Conservation (phyloP, 306 rosid species). For the Fragaria ananassa region DNA sequence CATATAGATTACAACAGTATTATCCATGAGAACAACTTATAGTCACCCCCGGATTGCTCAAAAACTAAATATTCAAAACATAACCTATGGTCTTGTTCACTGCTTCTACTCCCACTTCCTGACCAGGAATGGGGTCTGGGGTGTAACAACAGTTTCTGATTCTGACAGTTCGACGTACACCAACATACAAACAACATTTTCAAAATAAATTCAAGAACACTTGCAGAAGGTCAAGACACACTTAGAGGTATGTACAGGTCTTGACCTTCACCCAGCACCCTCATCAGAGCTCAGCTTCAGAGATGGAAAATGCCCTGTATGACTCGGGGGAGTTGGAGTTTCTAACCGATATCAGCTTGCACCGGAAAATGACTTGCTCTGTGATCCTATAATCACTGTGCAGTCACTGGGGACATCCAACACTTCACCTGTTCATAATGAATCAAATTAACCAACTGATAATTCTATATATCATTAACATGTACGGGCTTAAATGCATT, state of each 20-base stretch:
- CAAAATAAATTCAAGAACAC: slow-evolving; percentile 16
- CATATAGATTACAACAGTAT: slow-evolving; percentile 18
- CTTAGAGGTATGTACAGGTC: slow-evolving; percentile 24
- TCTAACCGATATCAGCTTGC: slow-evolving; percentile 24
- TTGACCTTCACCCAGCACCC: slow-evolving; percentile 20
- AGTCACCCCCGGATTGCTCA: slow-evolving; percentile 15
- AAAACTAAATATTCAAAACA: slow-evolving; percentile 8
- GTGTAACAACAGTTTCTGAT: background rate
- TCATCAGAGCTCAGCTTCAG: slow-evolving; percentile 25
- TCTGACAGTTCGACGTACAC: slow-evolving; percentile 19
- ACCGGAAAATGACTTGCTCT: slow-evolving; percentile 10
- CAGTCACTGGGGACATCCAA: slow-evolving; percentile 21
- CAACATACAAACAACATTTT: slow-evolving; percentile 22
- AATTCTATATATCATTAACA: background rate
- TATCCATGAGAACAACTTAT: background rate
- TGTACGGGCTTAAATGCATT: background rate
- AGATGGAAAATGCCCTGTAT: slow-evolving; percentile 25
- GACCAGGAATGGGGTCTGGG: slow-evolving; percentile 16
- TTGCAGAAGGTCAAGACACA: slow-evolving; percentile 36
- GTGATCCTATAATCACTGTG: slow-evolving; percentile 17
- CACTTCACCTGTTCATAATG: slow-evolving; percentile 36
- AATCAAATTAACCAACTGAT: slow-evolving; percentile 10
- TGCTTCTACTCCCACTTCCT: slow-evolving; percentile 17
- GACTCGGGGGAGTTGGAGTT: slow-evolving; percentile 13
- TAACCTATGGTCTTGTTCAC: slow-evolving; percentile 7